Conservation (phyloP, 2,329 filamentous ascomycete genomes). For the Exophiala viscosa region DNA sequence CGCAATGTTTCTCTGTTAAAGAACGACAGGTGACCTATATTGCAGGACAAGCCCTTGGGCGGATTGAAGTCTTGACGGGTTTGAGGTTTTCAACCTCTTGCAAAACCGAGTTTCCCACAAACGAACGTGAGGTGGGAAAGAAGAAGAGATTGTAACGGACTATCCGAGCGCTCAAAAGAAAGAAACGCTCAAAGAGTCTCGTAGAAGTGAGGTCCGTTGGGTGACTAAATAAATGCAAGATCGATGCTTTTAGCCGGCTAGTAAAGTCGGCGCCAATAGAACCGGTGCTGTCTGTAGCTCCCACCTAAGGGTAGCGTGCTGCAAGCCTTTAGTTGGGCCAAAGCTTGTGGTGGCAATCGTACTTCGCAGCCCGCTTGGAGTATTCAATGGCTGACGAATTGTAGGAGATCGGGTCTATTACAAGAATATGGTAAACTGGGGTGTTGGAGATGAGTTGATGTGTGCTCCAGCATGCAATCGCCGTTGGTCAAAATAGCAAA, state of each 20-base stretch:
- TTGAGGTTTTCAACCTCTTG: no score
- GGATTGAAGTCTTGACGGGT: constrained; percentile 8
- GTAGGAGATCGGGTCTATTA: neutral
- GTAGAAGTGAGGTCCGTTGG: neutral
- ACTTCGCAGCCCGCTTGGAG: no score
- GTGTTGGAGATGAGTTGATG: constrained; percentile 4
- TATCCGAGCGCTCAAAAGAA: neutral
- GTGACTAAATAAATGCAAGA: neutral
- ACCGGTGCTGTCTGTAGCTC: neutral
- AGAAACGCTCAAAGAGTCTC: constrained; percentile 12
- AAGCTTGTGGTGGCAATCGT: no score
- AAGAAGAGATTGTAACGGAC: constrained; percentile 5
- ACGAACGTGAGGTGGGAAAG: constrained; percentile 16
- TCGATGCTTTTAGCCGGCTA: neutral
- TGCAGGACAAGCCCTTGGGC: constrained; percentile 4
- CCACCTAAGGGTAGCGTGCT: neutral
- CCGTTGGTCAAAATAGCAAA: constrained; percentile 8
- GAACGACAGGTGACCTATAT: constrained; percentile 14
- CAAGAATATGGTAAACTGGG: neutral
- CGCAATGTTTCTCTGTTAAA: constrained; percentile 6
- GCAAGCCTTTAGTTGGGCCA: neutral
- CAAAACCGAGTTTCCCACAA: constrained; percentile 6
- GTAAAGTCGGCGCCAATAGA: neutral
- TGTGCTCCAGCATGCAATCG: constrained; percentile 9
- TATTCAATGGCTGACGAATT: neutral